phyloP scores from a whole-genome alignment of 306 rosid genomes.

The Betula pendula region DNA sequence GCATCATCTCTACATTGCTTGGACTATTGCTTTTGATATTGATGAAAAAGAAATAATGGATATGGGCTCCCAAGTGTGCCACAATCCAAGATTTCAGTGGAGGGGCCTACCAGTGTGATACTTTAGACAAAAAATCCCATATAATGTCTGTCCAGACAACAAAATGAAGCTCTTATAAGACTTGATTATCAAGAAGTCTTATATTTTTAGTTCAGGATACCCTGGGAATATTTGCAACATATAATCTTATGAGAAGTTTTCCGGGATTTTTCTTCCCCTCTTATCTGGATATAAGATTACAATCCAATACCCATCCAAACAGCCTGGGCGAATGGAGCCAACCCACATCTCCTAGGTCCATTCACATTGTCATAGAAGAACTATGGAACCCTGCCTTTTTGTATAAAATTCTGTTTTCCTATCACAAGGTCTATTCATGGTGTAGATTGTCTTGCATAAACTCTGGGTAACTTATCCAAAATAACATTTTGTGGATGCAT shows the following conservation, averaged over 20 bases:
- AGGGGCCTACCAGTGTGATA: not conserved
- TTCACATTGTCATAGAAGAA: not conserved
- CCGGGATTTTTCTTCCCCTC: not conserved
- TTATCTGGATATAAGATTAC: constrained; percentile 1
- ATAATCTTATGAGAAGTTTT: not conserved
- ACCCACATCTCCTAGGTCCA: not conserved
- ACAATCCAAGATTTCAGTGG: not conserved
- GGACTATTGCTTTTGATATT: not conserved
- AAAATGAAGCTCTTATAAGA: not conserved
- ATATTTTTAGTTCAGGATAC: not conserved
- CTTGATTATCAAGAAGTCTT: not conserved
- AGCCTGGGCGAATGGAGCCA: not conserved
- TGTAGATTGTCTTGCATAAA: not conserved
- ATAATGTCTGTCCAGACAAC: not conserved
- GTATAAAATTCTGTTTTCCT: not conserved
- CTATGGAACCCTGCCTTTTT: not conserved
- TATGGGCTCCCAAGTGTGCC: not conserved
- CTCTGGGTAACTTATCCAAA: not conserved
- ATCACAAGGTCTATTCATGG: not conserved
- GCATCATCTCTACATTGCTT: not conserved
- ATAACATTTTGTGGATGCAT: not conserved
- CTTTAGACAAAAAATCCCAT: not conserved
- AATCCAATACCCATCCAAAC: constrained; percentile 10
- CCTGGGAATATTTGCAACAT: not conserved
- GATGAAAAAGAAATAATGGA: not conserved